phyloP scores from a whole-genome alignment of 495 filamentous ascomycete genomes.

The Neurospora sp. region DNA sequence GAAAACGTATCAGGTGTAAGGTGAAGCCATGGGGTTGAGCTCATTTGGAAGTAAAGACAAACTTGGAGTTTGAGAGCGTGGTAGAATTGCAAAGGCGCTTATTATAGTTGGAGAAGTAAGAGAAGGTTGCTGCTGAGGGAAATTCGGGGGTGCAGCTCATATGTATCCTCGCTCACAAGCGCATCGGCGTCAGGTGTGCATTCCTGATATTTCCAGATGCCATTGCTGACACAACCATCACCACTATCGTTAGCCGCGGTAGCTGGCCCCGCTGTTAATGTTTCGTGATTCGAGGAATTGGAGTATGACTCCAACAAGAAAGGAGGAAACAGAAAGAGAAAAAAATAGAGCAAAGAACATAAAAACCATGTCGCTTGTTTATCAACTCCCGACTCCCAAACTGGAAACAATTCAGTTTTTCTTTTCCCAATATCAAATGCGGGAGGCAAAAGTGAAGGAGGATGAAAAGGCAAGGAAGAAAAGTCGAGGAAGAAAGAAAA shows the following conservation, averaged over 20 bases:
- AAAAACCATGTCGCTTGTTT: neutral
- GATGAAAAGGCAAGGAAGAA: neutral
- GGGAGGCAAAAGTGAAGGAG: neutral
- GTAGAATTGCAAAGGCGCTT: neutral
- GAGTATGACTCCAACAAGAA: too few species aligned
- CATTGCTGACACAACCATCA: neutral
- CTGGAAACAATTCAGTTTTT: neutral
- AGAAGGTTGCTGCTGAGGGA: neutral
- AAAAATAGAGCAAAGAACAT: neutral
- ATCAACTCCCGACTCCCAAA: neutral
- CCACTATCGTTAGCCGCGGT: neutral
- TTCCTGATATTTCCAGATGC: neutral
- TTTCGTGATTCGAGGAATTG: neutral
- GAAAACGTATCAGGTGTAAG: neutral
- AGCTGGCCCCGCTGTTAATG: neutral
- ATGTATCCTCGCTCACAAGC: neutral
- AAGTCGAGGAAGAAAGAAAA: neutral
- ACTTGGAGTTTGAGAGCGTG: neutral
- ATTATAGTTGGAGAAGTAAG: neutral
- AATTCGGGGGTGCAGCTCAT: neutral
- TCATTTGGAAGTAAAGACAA: neutral
- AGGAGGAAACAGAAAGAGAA: too few species aligned
- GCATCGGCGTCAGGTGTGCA: neutral
- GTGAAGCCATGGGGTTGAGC: neutral
- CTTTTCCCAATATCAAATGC: neutral